Conservation (phyloP, 169 alveolate genomes). For the Plasmodium blacklocki region DNA sequence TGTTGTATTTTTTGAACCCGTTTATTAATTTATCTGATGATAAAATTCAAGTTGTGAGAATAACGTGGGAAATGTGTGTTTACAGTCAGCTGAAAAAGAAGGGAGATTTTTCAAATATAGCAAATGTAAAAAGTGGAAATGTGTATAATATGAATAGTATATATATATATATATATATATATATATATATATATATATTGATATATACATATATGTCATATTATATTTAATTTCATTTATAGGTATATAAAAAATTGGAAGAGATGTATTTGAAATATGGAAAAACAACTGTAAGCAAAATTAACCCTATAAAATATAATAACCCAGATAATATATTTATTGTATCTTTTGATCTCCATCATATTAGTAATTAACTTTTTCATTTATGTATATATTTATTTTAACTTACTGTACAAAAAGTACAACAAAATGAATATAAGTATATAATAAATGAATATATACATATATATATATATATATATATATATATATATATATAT, state of each 20-base stretch:
- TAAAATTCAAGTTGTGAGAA: conserved; percentile 63
- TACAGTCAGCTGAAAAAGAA: conserved; percentile 32
- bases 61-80: conserved; percentile 60
- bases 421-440: too few relatives aligned
- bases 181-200: background rate
- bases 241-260: conserved; percentile 30
- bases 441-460: too few relatives aligned
- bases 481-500: background rate
- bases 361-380: conserved; percentile 18
- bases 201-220: background rate
- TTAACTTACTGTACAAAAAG: too few relatives aligned
- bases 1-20: conserved; percentile 62
- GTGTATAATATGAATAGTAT: background rate
- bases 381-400: too few relatives aligned
- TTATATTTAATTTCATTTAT: conserved; percentile 7
- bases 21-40: conserved; percentile 58
- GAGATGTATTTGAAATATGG: conserved; percentile 9
- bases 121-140: conserved; percentile 15
- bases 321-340: conserved; percentile 1
- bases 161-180: background rate
- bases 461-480: background rate
- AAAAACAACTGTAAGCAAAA: background rate
- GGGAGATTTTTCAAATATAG: conserved; percentile 15
- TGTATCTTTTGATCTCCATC: conserved; percentile 40
- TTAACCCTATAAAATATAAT: background rate